phyloP scores from a whole-genome alignment of 768 basidiomycete species.

The Leccinum longicurvipes region DNA sequence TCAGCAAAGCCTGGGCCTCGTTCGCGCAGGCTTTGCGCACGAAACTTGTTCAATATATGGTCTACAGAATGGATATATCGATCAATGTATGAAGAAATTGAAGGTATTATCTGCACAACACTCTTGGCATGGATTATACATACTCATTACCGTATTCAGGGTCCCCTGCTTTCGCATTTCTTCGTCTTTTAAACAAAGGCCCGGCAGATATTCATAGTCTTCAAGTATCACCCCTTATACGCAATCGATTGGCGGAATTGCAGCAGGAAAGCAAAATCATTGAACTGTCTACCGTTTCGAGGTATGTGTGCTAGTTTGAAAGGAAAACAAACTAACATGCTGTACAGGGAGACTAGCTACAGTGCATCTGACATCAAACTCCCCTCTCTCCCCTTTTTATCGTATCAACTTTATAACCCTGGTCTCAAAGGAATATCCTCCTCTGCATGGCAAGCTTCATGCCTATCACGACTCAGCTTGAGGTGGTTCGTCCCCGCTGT shows the following conservation, averaged over 20 bases:
- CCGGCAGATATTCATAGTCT: conserved; percentile 64
- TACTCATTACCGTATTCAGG: conserved; percentile 34
- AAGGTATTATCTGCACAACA: conserved; percentile 41
- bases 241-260: conserved; percentile 47
- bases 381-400: conserved; percentile 14
- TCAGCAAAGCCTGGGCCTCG: conserved; percentile 45
- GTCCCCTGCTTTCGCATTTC: conserved; percentile 67
- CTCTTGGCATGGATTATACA: neutral
- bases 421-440: conserved; percentile 58
- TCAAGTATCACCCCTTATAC: conserved; percentile 58
- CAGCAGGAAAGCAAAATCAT: conserved; percentile 40
- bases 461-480: conserved; percentile 72
- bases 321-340: conserved; percentile 5
- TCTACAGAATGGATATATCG: conserved; percentile 72
- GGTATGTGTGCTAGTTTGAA: conserved; percentile 34
- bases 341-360: conserved; percentile 19
- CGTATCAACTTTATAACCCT: conserved; percentile 40
- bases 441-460: conserved; percentile 68
- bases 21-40: conserved; percentile 53
- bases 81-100: conserved; percentile 55
- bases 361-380: conserved; percentile 17
- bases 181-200: conserved; percentile 61
- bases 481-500: conserved; percentile 85
- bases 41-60: conserved; percentile 88
- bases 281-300: conserved; percentile 42